Percentiles rank a stretch among this genome's conserved stretches.
These are phyloP conservation scores for Staphylotrichum longicolle DNA, from an alignment of 495 filamentous ascomycete species.

Conservation along the genomic window DNA sequence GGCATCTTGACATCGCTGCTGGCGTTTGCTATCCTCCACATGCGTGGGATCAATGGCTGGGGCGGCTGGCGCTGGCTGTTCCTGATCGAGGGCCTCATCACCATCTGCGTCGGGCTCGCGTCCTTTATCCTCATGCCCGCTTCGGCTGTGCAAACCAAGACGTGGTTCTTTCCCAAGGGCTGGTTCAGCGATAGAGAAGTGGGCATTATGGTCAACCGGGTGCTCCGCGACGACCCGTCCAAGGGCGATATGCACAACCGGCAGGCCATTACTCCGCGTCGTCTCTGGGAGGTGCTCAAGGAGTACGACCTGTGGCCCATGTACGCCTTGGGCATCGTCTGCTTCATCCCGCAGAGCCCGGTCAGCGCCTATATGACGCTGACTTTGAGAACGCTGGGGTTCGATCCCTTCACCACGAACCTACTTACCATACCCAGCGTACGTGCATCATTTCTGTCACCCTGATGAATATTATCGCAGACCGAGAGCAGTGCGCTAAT, in stretches of 20 bases:
- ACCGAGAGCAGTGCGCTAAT: background rate
- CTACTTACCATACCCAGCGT: slow-evolving; percentile 61
- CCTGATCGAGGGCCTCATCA: slow-evolving; percentile 51
- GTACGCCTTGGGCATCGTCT: slow-evolving; percentile 61
- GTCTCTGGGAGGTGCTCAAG: slow-evolving; percentile 56
- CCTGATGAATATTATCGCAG: no score
- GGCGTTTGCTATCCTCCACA: slow-evolving; percentile 50
- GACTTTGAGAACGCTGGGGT: slow-evolving; percentile 57
- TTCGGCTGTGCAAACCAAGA: slow-evolving; percentile 53
- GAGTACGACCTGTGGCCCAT: slow-evolving; percentile 75
- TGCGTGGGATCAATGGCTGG: slow-evolving; percentile 53
- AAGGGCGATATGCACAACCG: slow-evolving; percentile 61
- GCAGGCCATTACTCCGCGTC: slow-evolving; percentile 56
- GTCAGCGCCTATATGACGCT: slow-evolving; percentile 61
- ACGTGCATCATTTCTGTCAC: slow-evolving; percentile 11
- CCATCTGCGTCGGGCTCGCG: slow-evolving; percentile 48
- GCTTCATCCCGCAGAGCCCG: slow-evolving; percentile 54
- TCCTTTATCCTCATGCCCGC: slow-evolving; percentile 57
- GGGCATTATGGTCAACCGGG: slow-evolving; percentile 65
- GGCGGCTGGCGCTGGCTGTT: slow-evolving; percentile 65
- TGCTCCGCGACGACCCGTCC: slow-evolving; percentile 66
- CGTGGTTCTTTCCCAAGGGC: slow-evolving; percentile 45
- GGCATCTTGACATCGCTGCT: slow-evolving; percentile 52
- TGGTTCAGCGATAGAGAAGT: slow-evolving; percentile 55
- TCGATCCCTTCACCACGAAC: slow-evolving; percentile 66